Base-by-base conservation (phyloP, 208 protist genomes). In the Acanthamoeba healyi region DNA sequence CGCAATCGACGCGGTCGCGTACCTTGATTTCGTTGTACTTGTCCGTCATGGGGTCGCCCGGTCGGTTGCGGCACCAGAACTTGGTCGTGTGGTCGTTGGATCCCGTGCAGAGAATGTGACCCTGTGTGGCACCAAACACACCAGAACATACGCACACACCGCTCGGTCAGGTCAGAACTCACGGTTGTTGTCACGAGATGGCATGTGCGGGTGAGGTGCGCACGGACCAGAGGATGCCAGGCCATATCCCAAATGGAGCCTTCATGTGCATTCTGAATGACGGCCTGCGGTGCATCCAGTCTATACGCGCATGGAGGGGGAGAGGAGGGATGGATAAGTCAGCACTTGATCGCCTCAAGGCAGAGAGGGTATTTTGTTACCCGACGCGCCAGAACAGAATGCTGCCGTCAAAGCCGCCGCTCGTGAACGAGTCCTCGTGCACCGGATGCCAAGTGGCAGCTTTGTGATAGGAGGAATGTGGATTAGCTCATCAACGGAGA, bases 341-440 rank as follows among this genome's bases (percentile, higher is more conserved):
- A 44, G 92, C 22, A 95, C 17, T 32, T 95, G 87, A 32, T 1
- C 36, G 1, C 4, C 1, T 7, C 12, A 19, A 19, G 12, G 89
- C 44, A 36, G 95, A 65, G 15, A 94, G 72, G 17, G 70, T 70
- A 1, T 94, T 46, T 34, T 77, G 72, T 17, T 94, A 90, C 44
- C 96, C 97, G 1, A 97, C 96, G 12, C 97, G 74, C 98, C 98
- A 99, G 84, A 97, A 99, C 1, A 95, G 46, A 2, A 99, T 96
- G 14, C n/a, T 70, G 29, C 98, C 98, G 70, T 98, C 97, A 40
- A 94, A 96, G 22, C 96, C 96, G 42, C 97, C 98, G 61, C 95
- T 96, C 3, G 95, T 97, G 89, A 99, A 97, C 9, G 99, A 42
- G 22, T 97, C 95, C 49, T 98, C 96, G 92, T 98, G 96, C 22